Evolutionary conservation across 345 rosid genomes (phyloP).

Genomic region (Citrus trifoliata): DNA sequence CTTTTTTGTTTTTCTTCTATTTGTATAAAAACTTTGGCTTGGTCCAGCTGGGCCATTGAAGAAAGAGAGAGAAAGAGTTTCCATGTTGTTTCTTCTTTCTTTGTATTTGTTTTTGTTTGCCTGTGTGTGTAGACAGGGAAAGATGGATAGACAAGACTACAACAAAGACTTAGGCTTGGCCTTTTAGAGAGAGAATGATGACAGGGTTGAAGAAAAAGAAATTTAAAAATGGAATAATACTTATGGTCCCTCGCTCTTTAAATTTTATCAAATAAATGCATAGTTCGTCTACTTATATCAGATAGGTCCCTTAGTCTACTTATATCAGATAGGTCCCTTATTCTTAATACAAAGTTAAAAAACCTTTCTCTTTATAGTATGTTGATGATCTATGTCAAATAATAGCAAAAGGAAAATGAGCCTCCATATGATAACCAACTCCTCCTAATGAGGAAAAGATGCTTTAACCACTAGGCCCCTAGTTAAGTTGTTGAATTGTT

Average conservation of each 20-base stretch:
- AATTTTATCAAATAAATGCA: too few relatives aligned
- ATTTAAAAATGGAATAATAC: not conserved
- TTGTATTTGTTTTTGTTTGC: not conserved
- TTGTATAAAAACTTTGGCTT: constrained; percentile 21
- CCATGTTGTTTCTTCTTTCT: constrained; percentile 24
- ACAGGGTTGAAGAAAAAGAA: not conserved
- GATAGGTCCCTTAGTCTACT: not conserved
- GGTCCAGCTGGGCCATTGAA: constrained; percentile 68
- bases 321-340: not conserved
- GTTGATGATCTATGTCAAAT: not conserved
- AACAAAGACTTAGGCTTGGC: not conserved
- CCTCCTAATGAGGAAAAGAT: too few relatives aligned
- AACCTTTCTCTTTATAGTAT: not conserved
- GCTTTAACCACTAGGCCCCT: too few relatives aligned
- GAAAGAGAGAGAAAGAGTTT: constrained; percentile 30
- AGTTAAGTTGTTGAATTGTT: too few relatives aligned
- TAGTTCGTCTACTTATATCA: too few relatives aligned
- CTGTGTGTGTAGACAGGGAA: not conserved
- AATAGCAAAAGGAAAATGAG: not conserved
- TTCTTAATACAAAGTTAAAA: not conserved
- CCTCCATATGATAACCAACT: too few relatives aligned
- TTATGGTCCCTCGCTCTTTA: not conserved
- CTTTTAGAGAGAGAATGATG: not conserved
- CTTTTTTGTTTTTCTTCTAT: constrained; percentile 14
- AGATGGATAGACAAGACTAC: not conserved